Evolutionary conservation across 2,329 filamentous ascomycete species (phyloP).

Genomic region (Amylocarpus encephaloides): DNA sequence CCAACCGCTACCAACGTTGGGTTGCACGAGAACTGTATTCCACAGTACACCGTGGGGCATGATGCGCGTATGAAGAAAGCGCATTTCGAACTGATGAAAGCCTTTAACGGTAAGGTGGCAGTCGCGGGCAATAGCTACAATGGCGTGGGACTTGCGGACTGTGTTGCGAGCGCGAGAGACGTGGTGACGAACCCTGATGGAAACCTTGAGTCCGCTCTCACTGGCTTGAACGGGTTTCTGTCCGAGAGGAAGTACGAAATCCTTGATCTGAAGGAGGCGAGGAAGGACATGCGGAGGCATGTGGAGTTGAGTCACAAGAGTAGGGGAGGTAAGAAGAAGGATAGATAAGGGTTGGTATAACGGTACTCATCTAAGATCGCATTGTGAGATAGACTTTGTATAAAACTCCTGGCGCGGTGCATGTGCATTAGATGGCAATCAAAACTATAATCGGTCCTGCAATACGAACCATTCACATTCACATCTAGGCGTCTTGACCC

Average conservation of each 20-base stretch:
- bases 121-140: conserved; percentile 46
- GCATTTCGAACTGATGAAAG: conserved; percentile 25
- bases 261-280: too few relatives aligned
- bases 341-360: too few relatives aligned
- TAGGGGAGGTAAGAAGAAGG: too few relatives aligned
- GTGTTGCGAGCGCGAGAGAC: conserved; percentile 49
- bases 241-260: conserved; percentile 7
- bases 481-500: too few relatives aligned
- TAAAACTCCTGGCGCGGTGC: too few relatives aligned
- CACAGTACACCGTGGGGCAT: conserved; percentile 83
- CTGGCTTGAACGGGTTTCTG: conserved; percentile 35
- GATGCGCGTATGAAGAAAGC: conserved; percentile 23
- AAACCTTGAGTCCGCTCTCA: conserved; percentile 23
- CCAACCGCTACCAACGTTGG: conserved; percentile 56
- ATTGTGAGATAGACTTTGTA: too few relatives aligned
- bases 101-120: conserved; percentile 30
- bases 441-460: too few relatives aligned
- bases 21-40: conserved; percentile 69
- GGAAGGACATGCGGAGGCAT: too few relatives aligned
- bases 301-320: too few relatives aligned
- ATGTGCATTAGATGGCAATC: too few relatives aligned
- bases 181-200: conserved; percentile 39
- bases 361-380: too few relatives aligned
- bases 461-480: too few relatives aligned
- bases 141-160: conserved; percentile 44